Percentiles rank a stretch among this genome's conserved stretches.
These are phyloP conservation scores for Cucumis melo DNA, from an alignment of 306 rosid species.

Conservation along the genomic window DNA sequence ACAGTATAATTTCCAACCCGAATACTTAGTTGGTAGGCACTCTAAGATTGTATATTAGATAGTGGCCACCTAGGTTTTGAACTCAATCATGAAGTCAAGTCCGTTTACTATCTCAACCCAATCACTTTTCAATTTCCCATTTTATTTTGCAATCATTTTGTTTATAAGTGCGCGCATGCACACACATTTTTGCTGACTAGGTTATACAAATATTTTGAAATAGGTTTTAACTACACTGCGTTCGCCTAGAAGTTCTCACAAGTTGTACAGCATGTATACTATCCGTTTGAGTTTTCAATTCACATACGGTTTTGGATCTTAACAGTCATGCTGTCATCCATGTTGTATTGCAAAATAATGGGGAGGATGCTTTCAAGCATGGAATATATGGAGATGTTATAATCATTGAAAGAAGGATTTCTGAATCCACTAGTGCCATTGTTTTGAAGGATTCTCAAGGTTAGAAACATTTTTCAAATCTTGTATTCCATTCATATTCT, in stretches of 20 bases:
- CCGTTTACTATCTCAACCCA: neutral
- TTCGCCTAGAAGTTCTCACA: neutral
- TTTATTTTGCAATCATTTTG: too few relatives aligned
- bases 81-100: neutral
- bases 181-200: neutral
- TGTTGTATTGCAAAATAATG: conserved; percentile 67
- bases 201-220: neutral
- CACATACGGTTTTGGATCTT: conserved; percentile 10
- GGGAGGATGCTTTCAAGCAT: conserved; percentile 87
- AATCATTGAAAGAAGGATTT: conserved; percentile 59
- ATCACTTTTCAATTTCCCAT: too few relatives aligned
- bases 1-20: neutral
- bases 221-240: neutral
- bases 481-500: neutral
- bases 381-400: conserved; percentile 52
- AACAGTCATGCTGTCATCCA: conserved; percentile 60
- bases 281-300: conserved; percentile 1
- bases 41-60: neutral
- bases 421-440: conserved; percentile 41
- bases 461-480: neutral
- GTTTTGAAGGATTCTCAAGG: conserved; percentile 67
- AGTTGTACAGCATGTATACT: neutral
- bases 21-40: neutral
- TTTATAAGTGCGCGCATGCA: too few relatives aligned
- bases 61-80: neutral